A percentile compares a stretch with the other conserved stretches of the same genome.
phyloP scores from a whole-genome alignment of 495 filamentous ascomycete genomes.

The Sphaerosporella brunnea region DNA sequence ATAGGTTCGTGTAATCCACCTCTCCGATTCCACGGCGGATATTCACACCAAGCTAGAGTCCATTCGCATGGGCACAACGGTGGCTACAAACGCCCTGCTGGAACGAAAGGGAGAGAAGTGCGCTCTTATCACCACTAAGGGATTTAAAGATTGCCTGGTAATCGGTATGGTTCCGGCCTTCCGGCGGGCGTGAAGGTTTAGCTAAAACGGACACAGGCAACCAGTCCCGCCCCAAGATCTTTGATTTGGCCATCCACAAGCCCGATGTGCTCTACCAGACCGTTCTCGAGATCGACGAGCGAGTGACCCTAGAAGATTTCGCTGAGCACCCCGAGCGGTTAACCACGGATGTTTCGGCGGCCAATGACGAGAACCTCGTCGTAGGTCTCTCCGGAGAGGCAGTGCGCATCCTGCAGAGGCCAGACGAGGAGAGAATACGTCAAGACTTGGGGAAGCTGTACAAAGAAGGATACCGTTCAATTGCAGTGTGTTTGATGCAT shows the following conservation, averaged over 20 bases:
- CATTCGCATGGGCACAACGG: conserved; percentile 79
- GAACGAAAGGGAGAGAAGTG: conserved; percentile 90
- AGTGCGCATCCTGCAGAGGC: conserved; percentile 45
- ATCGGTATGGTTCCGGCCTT: conserved; percentile 36
- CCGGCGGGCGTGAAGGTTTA: too few relatives aligned
- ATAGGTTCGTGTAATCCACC: conserved; percentile 58
- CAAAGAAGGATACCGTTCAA: conserved; percentile 45
- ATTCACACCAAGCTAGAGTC: too few relatives aligned
- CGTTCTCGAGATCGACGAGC: conserved; percentile 65
- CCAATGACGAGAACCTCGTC: conserved; percentile 37
- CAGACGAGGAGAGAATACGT: conserved; percentile 36
- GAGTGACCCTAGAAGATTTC: conserved; percentile 76
- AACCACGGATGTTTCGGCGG: conserved; percentile 32
- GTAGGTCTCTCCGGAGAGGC: conserved; percentile 51
- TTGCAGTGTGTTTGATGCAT: conserved; percentile 68
- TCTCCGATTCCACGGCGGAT: too few relatives aligned
- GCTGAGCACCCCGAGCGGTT: conserved; percentile 61
- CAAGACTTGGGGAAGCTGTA: conserved; percentile 40
- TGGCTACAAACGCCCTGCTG: conserved; percentile 73
- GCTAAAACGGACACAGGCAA: conserved; percentile 35
- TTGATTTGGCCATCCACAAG: conserved; percentile 62
- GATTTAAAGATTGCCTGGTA: conserved; percentile 79
- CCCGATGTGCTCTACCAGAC: conserved; percentile 61
- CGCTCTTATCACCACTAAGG: conserved; percentile 77
- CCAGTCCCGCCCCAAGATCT: conserved; percentile 67